A percentile compares a stretch with the other conserved stretches of the same genome.
Conservation (phyloP, 2,329 filamentous ascomycete genomes). For the Ophiostoma sp. region DNA sequence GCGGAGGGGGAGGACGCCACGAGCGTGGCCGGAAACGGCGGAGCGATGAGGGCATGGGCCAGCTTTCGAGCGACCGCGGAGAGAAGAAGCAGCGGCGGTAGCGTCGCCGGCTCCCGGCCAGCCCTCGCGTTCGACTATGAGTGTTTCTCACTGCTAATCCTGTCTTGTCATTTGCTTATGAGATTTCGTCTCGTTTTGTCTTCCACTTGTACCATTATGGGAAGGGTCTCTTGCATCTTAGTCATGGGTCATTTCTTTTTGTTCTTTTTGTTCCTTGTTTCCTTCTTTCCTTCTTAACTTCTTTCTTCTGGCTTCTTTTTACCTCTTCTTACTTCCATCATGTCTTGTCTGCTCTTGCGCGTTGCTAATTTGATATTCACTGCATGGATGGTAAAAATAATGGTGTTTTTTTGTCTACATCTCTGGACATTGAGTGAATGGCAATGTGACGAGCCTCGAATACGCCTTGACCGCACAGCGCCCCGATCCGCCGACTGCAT, state of each 20-base stretch:
- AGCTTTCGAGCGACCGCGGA: constrained; percentile 44
- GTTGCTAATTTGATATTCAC: neutral
- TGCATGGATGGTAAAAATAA: neutral
- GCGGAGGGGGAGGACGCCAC: constrained; percentile 34
- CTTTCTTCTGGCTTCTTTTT: neutral
- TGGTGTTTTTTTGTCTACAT: neutral
- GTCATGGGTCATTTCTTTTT: neutral
- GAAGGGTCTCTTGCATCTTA: neutral
- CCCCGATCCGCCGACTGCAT: too few species aligned
- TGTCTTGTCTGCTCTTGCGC: neutral
- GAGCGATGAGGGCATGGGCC: constrained; percentile 48
- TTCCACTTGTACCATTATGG: neutral
- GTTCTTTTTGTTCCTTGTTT: neutral
- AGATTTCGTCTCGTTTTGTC: neutral
- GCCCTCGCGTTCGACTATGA: too few species aligned
- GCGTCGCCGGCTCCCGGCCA: constrained; percentile 11
- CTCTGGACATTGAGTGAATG: neutral
- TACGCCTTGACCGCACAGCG: too few species aligned
- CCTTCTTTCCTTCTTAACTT: neutral
- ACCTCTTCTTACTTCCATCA: neutral
- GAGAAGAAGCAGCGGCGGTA: constrained; percentile 53
- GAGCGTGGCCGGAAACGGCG: constrained; percentile 40
- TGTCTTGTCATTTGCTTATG: neutral
- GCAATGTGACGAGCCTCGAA: neutral
- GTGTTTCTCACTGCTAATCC: neutral